Evolutionary conservation across 495 filamentous ascomycete genomes (phyloP), one percentile per base, ranked within the genome.

Genomic region (Lasiosphaeris hirsuta): DNA sequence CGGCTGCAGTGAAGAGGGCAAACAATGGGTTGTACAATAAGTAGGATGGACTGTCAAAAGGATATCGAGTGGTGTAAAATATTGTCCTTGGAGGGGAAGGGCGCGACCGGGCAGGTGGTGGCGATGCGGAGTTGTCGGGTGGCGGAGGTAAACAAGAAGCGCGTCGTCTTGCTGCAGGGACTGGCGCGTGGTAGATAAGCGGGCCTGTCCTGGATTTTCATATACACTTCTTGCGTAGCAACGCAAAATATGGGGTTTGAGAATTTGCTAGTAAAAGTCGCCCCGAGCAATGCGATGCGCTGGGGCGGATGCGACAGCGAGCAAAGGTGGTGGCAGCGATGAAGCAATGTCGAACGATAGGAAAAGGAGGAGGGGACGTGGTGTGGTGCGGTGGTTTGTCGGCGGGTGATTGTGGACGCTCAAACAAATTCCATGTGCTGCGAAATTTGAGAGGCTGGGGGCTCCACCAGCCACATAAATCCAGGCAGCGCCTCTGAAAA

Each of bases 161-260:
- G 73, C 70, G 66, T 63, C 58, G 72, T 66, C 68, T 72, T 71
- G 70, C 66, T 68, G 57, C 63, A 65, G 63, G 52, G 55, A 54
- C 58, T 36, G 55, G 67, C 67, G 65, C 65, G 63, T 57, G 33
- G 18, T 10, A 46, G 40, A 30, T 45, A 51, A 49, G 39, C 35
- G 39, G 15, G 5, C 11, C 37, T 35, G 41, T 56, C 36, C 45
- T 35, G 33, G 23, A 44, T 37, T 7, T 33, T 44, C 50, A 34
- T 42, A 51, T 40, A 56, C 38, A 30, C 51, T 59, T 56, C 19
- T 15, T 15, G 35, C 35, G 35, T 14, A 39, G 61, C 50, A 62
- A 54, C 37, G 10, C 33, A 53, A 61, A 42, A 38, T 33, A 44
- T 50, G 33, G 43, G 48, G 35, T 40, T 38, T 54, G 59, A 54